Evolutionary conservation across 2,329 filamentous ascomycete species (phyloP).

Genomic region (Colletotrichum melonis): DNA sequence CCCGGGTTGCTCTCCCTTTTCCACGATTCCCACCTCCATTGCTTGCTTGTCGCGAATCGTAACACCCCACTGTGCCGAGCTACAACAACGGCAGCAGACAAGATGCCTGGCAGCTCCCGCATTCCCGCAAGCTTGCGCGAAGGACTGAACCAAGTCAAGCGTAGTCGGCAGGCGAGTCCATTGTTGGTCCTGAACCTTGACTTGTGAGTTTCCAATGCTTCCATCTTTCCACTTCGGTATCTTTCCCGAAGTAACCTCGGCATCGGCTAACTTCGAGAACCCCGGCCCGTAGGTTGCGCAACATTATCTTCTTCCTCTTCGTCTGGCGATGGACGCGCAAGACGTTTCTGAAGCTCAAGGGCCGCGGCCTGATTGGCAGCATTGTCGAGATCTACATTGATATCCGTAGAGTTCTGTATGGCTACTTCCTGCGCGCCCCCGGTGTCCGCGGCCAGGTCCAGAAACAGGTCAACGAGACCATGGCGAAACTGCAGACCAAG

Average conservation of each 20-base stretch:
- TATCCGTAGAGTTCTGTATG: conserved; percentile 80
- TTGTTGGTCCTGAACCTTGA: conserved; percentile 74
- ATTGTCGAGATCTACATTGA: conserved; percentile 79
- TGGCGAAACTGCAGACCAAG: conserved; percentile 85
- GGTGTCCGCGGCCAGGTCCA: conserved; percentile 89
- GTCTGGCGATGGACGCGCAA: conserved; percentile 85
- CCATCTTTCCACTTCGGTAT: neutral
- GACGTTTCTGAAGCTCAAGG: conserved; percentile 85
- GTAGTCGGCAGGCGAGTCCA: conserved; percentile 65
- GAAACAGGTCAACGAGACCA: conserved; percentile 82
- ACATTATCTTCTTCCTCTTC: conserved; percentile 91
- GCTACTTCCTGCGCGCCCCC: conserved; percentile 85
- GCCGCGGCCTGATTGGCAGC: conserved; percentile 87
- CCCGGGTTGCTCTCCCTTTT: neutral
- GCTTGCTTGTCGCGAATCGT: conserved; percentile 17
- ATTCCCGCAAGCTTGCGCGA: conserved; percentile 79
- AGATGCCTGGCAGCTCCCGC: conserved; percentile 75
- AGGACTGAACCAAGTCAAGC: conserved; percentile 71
- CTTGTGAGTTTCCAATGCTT: conserved; percentile 64
- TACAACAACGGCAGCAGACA: conserved; percentile 37
- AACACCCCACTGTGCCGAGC: conserved; percentile 18
- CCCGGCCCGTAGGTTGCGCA: conserved; percentile 72
- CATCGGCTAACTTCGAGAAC: conserved; percentile 11
- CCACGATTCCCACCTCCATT: neutral
- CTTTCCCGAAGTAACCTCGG: neutral